These are phyloP conservation scores for Lycium barbarum DNA, from an alignment of 257 asterid genomes.

Conservation along the genomic window DNA sequence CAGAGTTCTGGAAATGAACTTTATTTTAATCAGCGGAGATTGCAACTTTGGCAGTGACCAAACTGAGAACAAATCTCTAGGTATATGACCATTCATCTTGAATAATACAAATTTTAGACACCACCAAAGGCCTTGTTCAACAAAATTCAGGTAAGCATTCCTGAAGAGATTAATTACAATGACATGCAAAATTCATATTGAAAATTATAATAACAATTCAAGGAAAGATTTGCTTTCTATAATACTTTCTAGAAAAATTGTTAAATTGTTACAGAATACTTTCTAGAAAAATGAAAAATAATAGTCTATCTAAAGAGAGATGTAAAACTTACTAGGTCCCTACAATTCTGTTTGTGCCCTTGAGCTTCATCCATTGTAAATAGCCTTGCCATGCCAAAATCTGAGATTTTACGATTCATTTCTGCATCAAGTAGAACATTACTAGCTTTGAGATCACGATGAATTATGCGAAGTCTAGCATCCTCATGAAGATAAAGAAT, in stretches of 20 bases:
- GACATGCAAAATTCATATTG: neutral
- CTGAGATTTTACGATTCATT: slow-evolving; percentile 31
- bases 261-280: too few species aligned
- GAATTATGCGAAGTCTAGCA: slow-evolving; percentile 34
- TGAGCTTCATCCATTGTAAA: slow-evolving; percentile 31
- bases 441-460: slow-evolving; percentile 42
- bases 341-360: slow-evolving; percentile 32
- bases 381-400: slow-evolving; percentile 42
- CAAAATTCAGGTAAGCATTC: neutral
- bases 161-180: neutral
- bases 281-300: neutral
- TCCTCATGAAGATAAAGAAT: slow-evolving; percentile 42
- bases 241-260: too few species aligned
- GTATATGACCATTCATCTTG: neutral
- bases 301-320: neutral
- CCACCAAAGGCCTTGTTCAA: neutral
- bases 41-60: neutral
- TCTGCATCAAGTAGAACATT: slow-evolving; percentile 35
- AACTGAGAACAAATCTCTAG: neutral
- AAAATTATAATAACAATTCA: neutral
- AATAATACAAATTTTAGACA: neutral
- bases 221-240: neutral
- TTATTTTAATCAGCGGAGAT: neutral
- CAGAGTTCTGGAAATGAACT: neutral
- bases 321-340: slow-evolving; percentile 37